Percentiles rank a stretch among this genome's conserved stretches.
Evolutionary conservation across 805 yeast genomes (phyloP).

Genomic region (Yarrowia keelungensis): DNA sequence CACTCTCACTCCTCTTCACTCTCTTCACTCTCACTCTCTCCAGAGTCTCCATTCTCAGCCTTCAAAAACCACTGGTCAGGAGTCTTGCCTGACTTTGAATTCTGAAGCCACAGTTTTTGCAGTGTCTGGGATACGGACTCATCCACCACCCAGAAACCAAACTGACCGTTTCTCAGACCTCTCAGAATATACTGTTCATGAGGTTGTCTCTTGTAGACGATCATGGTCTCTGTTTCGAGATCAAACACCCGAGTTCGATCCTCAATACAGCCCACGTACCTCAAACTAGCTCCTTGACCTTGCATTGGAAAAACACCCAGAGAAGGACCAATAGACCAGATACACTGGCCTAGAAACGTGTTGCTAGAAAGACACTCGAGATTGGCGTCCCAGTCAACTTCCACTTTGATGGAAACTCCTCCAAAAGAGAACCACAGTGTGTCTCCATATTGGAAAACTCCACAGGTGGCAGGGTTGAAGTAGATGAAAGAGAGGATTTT

Average conservation of each 20-base stretch:
- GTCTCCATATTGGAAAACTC: constrained; percentile 23
- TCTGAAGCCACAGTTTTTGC: neutral
- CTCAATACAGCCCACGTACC: neutral
- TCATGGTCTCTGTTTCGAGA: constrained; percentile 5
- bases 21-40: neutral
- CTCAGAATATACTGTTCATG: neutral
- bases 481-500: constrained; percentile 25
- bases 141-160: constrained; percentile 8
- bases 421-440: constrained; percentile 7
- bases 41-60: neutral
- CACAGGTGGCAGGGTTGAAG: constrained; percentile 13
- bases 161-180: neutral
- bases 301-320: constrained; percentile 14
- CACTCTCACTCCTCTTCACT: neutral
- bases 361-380: neutral
- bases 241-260: constrained; percentile 20
- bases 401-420: constrained; percentile 17
- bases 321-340: constrained; percentile 14
- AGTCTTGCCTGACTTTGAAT: neutral
- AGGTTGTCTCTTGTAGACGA: neutral
- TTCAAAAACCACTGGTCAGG: constrained; percentile 22
- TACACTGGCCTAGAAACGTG: neutral
- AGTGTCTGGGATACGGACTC: neutral
- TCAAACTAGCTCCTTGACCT: neutral
- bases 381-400: constrained; percentile 5